Conservation (phyloP, 805 yeast genomes). For the Blastobotrys attinorum region DNA sequence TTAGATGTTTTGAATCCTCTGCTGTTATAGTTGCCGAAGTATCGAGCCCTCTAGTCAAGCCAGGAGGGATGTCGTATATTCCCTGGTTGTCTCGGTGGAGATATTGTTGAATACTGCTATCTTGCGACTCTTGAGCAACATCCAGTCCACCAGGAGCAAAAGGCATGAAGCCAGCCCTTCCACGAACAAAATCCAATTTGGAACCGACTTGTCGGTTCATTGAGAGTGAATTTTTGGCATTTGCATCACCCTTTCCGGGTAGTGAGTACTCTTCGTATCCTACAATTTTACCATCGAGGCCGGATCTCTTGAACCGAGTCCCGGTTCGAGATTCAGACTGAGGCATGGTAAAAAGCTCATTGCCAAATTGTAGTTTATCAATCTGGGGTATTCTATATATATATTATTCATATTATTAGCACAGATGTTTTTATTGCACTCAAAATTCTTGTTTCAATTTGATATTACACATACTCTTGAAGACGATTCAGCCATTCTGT, state of each 20-base stretch:
- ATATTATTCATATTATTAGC: too few species aligned
- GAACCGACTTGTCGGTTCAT: conserved; percentile 60
- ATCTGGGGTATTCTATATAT: conserved; percentile 19
- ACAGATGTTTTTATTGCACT: not conserved
- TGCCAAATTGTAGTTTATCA: conserved; percentile 32
- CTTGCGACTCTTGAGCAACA: conserved; percentile 13
- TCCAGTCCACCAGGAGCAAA: conserved; percentile 83
- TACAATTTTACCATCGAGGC: conserved; percentile 63
- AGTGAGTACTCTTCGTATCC: conserved; percentile 55
- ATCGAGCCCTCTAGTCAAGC: conserved; percentile 64
- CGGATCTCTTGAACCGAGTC: conserved; percentile 61
- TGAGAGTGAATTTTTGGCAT: conserved; percentile 55
- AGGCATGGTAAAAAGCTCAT: conserved; percentile 51
- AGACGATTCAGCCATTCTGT: conserved; percentile 67
- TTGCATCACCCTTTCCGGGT: not conserved
- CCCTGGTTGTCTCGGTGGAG: conserved; percentile 68
- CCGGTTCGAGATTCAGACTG: conserved; percentile 53
- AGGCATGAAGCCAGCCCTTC: conserved; percentile 70
- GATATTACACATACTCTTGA: conserved; percentile 36
- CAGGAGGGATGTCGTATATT: conserved; percentile 74
- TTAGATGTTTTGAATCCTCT: conserved; percentile 13
- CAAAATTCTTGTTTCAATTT: conserved; percentile 15
- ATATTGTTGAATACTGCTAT: conserved; percentile 18
- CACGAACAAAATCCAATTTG: conserved; percentile 54
- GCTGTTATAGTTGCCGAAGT: conserved; percentile 35